Conservation (phyloP, 345 rosid species). For the Balakata baccata region DNA sequence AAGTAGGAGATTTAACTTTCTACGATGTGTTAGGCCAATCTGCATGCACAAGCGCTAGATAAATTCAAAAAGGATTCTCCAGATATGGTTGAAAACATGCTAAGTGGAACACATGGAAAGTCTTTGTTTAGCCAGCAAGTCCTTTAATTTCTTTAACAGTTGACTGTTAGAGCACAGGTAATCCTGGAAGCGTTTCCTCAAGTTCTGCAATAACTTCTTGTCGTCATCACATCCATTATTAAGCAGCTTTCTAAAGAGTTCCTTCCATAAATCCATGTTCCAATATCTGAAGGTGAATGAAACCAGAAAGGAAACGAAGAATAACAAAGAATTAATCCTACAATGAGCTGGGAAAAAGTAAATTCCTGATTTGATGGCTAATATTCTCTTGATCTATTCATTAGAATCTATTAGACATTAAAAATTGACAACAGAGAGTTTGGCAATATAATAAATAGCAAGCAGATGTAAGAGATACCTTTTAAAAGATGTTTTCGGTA, state of each 20-base stretch:
- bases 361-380: neutral
- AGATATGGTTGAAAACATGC: neutral
- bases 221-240: slow-evolving; percentile 45
- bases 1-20: neutral
- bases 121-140: slow-evolving; percentile 65
- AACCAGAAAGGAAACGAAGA: neutral
- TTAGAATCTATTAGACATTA: neutral
- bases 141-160: slow-evolving; percentile 66
- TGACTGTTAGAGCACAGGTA: slow-evolving; percentile 51
- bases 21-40: neutral
- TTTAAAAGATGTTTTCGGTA: slow-evolving; percentile 62
- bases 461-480: slow-evolving; percentile 40
- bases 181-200: slow-evolving; percentile 62
- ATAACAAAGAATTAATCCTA: neutral
- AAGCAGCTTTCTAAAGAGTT: slow-evolving; percentile 61
- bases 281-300: slow-evolving; percentile 56
- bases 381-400: neutral
- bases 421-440: neutral
- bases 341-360: neutral
- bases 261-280: slow-evolving; percentile 74
- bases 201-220: slow-evolving; percentile 41
- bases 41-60: too few relatives aligned
- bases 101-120: slow-evolving; percentile 62
- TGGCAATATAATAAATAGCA: neutral
- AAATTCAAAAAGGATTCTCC: too few relatives aligned